Percentiles rank a stretch among this genome's conserved stretches.
Conservation (phyloP, 495 filamentous ascomycete species). For the Cenococcum geophilum region DNA sequence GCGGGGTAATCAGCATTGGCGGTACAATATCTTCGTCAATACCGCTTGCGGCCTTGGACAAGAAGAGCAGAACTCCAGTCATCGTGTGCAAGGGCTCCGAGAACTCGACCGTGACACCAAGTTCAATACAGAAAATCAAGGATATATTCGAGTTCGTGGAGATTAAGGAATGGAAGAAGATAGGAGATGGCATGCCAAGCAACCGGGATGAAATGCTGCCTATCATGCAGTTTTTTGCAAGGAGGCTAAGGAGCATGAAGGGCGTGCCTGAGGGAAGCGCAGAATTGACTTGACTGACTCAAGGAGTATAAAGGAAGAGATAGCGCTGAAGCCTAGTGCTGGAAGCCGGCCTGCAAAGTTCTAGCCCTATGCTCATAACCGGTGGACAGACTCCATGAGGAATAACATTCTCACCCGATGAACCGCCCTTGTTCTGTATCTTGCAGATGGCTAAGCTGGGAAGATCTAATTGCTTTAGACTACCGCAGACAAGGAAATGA, state of each 20-base stretch:
- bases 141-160: constrained; percentile 65
- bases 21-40: constrained; percentile 57
- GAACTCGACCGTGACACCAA: constrained; percentile 55
- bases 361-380: too few relatives aligned
- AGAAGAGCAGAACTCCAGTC: constrained; percentile 64
- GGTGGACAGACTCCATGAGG: too few relatives aligned
- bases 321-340: too few relatives aligned
- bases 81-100: constrained; percentile 63
- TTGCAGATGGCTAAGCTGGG: too few relatives aligned
- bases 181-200: constrained; percentile 75
- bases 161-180: constrained; percentile 65
- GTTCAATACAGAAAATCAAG: constrained; percentile 56
- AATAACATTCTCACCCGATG: too few relatives aligned
- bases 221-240: constrained; percentile 87
- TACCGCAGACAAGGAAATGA: too few relatives aligned
- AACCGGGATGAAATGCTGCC: constrained; percentile 84
- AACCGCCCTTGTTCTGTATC: too few relatives aligned
- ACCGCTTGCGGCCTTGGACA: constrained; percentile 36
- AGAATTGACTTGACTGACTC: constrained; percentile 40
- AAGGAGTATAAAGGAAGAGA: neutral
- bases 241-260: constrained; percentile 60
- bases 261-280: constrained; percentile 57
- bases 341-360: too few relatives aligned
- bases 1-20: constrained; percentile 72
- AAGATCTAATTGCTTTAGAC: too few relatives aligned